phyloP scores from a whole-genome alignment of 371 early-diverging fungal genomes.

The Mucor plumbeus region DNA sequence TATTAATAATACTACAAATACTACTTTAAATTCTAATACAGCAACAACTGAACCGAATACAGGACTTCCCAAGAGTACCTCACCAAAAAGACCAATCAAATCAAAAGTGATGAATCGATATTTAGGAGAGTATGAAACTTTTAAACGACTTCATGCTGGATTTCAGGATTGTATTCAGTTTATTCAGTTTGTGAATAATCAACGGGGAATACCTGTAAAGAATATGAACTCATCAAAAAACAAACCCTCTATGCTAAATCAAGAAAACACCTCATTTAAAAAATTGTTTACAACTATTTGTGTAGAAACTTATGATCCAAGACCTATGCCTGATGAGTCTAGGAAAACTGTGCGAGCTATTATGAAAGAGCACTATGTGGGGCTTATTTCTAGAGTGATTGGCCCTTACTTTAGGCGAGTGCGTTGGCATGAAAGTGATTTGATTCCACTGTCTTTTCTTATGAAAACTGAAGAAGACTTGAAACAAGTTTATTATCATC shows the following conservation, averaged over 20 bases:
- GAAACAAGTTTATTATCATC: constrained; percentile 26
- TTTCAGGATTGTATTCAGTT: constrained; percentile 18
- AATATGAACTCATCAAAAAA: not conserved
- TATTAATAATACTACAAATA: not conserved
- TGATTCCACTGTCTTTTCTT: constrained; percentile 33
- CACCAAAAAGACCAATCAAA: not conserved
- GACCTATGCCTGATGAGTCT: constrained; percentile 34
- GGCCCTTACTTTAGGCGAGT: constrained; percentile 28
- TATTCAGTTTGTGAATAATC: constrained; percentile 36
- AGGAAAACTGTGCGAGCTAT: constrained; percentile 25
- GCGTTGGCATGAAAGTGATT: constrained; percentile 25
- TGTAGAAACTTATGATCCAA: constrained; percentile 10
- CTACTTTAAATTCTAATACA: not conserved
- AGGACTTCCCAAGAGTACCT: not conserved
- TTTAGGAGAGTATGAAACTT: constrained; percentile 36
- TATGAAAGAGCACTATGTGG: constrained; percentile 26
- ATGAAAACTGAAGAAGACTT: constrained; percentile 34
- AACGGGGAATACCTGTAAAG: constrained; percentile 36
- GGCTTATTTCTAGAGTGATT: constrained; percentile 6
- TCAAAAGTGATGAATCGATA: constrained; percentile 10
- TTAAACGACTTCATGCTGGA: constrained; percentile 36
- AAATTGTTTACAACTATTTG: not conserved
- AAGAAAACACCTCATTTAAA: not conserved
- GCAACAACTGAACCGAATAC: not conserved
- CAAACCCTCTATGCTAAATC: constrained; percentile 6